Percentiles rank a stretch among this genome's conserved stretches.
Evolutionary conservation across 768 basidiomycete genomes (phyloP).

Genomic region (Suillus subluteus): DNA sequence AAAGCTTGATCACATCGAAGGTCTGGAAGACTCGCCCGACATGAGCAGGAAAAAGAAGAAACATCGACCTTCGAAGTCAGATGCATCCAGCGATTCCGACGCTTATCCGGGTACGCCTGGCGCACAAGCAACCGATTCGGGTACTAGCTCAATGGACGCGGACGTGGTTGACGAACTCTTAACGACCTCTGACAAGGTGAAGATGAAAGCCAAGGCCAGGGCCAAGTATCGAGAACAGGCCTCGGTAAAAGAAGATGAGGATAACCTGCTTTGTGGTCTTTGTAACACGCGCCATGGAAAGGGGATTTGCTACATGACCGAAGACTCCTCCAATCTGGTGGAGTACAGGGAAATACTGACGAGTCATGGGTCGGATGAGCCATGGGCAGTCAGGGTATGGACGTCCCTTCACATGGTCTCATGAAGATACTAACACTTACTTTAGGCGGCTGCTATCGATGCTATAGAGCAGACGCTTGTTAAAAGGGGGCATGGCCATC

Average conservation of each 20-base stretch:
- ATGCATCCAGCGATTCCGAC: slow-evolving; percentile 44
- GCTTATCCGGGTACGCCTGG: slow-evolving; percentile 34
- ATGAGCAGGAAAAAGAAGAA: slow-evolving; percentile 43
- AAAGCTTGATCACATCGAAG: slow-evolving; percentile 36
- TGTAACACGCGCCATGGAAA: slow-evolving; percentile 59
- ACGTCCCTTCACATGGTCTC: slow-evolving; percentile 18
- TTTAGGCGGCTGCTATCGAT: slow-evolving; percentile 63
- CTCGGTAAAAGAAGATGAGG: slow-evolving; percentile 14
- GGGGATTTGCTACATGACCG: slow-evolving; percentile 64
- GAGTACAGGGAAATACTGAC: slow-evolving; percentile 73
- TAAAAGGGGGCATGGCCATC: slow-evolving; percentile 54
- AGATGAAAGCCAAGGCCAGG: slow-evolving; percentile 15
- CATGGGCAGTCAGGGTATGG: slow-evolving; percentile 64
- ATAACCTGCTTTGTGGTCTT: slow-evolving; percentile 53
- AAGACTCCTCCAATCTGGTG: slow-evolving; percentile 64
- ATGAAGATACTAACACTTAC: slow-evolving; percentile 11
- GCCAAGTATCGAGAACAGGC: slow-evolving; percentile 6
- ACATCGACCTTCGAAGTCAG: slow-evolving; percentile 32
- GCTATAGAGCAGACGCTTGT: slow-evolving; percentile 71
- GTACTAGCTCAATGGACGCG: slow-evolving; percentile 28
- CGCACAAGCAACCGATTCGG: slow-evolving; percentile 28
- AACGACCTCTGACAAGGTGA: background rate
- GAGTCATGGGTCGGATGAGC: slow-evolving; percentile 64
- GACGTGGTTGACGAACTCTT: slow-evolving; percentile 11
- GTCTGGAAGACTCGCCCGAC: slow-evolving; percentile 40